phyloP scores from a whole-genome alignment of 106 monocot species.

The Dendrobium chrysotoxum region DNA sequence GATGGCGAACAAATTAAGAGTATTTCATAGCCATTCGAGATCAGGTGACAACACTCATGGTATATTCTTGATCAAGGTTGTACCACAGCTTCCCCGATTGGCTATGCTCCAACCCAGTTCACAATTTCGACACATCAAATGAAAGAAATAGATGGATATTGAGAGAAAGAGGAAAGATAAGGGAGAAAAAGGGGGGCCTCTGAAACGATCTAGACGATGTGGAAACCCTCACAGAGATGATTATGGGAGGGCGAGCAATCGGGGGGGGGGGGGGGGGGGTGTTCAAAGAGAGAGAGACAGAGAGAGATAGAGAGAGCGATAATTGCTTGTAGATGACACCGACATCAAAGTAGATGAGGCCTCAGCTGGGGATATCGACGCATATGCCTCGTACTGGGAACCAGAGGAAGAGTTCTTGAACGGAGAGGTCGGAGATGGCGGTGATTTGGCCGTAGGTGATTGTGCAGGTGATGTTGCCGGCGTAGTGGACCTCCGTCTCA shows the following conservation, averaged over 20 bases:
- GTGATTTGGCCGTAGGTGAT: slow-evolving; percentile 39
- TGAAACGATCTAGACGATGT: background rate
- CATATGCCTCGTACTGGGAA: slow-evolving; percentile 52
- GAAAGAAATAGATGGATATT: background rate
- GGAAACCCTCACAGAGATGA: background rate
- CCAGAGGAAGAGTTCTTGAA: slow-evolving; percentile 69
- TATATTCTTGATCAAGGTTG: background rate
- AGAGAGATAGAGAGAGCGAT: too few relatives aligned
- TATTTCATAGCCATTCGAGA: background rate
- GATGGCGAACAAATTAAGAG: too few relatives aligned
- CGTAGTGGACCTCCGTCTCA: slow-evolving; percentile 43
- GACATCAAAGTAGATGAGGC: slow-evolving; percentile 63
- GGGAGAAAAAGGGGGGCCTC: background rate
- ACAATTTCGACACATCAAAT: background rate
- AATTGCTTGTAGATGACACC: slow-evolving; percentile 51
- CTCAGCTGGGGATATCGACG: slow-evolving; percentile 47
- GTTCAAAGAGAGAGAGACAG: slow-evolving; percentile 52
- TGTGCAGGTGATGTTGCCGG: slow-evolving; percentile 26
- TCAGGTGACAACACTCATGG: background rate
- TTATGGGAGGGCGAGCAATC: slow-evolving; percentile 21
- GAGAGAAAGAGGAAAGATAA: background rate
- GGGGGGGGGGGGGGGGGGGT: too few relatives aligned
- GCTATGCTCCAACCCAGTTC: background rate
- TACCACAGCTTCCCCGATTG: background rate
- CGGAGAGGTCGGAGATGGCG: slow-evolving; percentile 37